These are phyloP conservation scores for Graphium sp. DNA, from an alignment of 2,329 filamentous ascomycete species.

Conservation along the genomic window DNA sequence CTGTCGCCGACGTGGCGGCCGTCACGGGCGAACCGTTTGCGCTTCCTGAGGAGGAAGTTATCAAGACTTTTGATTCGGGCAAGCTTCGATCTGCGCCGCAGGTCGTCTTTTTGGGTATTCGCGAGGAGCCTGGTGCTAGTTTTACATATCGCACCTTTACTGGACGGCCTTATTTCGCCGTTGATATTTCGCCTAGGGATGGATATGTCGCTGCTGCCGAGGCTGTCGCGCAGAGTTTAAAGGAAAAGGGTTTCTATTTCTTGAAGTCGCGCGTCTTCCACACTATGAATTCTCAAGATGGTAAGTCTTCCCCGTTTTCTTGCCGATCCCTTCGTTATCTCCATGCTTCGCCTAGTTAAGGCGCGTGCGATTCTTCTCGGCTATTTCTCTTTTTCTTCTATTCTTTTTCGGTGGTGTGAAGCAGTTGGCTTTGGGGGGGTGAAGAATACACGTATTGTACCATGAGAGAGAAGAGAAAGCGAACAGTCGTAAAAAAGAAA, in stretches of 20 bases:
- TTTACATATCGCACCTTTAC: conserved; percentile 54
- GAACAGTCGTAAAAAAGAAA: no score
- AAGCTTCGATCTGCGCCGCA: conserved; percentile 43
- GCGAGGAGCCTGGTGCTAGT: conserved; percentile 37
- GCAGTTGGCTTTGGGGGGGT: no score
- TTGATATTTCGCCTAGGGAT: conserved; percentile 68
- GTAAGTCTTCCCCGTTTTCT: conserved; percentile 25
- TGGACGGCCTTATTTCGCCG: conserved; percentile 72
- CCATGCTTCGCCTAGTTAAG: no score
- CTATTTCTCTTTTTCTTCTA: no score
- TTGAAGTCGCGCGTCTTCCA: conserved; percentile 48
- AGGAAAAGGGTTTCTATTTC: conserved; percentile 46
- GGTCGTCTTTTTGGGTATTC: conserved; percentile 71
- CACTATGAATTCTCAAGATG: conserved; percentile 41
- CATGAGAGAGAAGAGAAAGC: no score
- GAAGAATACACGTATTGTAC: no score
- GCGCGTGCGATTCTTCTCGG: no score
- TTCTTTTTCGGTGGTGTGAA: no score
- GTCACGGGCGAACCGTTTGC: conserved; percentile 63
- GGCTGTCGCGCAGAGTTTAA: conserved; percentile 18
- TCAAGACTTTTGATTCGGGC: conserved; percentile 58
- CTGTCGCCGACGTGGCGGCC: conserved; percentile 48
- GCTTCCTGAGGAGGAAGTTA: conserved; percentile 52
- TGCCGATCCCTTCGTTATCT: no score
- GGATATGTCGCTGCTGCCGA: conserved; percentile 44